Base-by-base conservation (phyloP, 2,329 filamentous ascomycete genomes). In the Xylaria hypoxylon region DNA sequence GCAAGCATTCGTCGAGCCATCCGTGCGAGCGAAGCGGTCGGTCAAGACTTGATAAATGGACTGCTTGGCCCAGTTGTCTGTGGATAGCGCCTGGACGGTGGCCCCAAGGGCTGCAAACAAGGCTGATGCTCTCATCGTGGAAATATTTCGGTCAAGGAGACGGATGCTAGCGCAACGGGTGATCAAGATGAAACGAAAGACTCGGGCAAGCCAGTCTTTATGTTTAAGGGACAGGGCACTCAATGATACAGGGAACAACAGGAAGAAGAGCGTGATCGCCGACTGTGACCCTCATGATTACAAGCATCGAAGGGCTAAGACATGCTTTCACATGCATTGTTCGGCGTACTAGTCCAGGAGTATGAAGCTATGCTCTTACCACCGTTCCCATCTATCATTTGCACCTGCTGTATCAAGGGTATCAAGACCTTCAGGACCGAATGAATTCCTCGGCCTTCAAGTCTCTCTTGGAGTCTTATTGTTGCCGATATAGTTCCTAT, bases 31-130 rank as follows among this genome's bases (percentile, higher is more conserved):
- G 59, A 83, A 71, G 11, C 69, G 69, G 42, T 71, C 69, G 19
- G 69, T 71, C 38, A 71, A 68, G 63, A 84, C 75, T 72, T 84
- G 82, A 68, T 84, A 83, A 64, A 83, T 81, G 35, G 81, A 80
- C 70, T 80, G 80, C 38, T 75, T 76, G 13, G 78, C 73, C 81
- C 81, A 82, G 50, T 78, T 70, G 5, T 69, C 70, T 0, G 77
- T 70, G 48, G 71, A 73, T 35, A 79, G 69, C 45, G 75, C 77
- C 38, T 68, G 68, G 5, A 51, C 62, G 61, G 59, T 60, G 17
- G 66, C 65, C 52, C 59, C 64, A 7, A 71, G 63, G 58, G 61
- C 66, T 19, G 65, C 50, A 11, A 71, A 51, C 28, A 65, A 60
- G 7, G 53, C 45, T 19, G 67, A 67, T 19, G 45, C 17, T 60